Evolutionary conservation across 1,284 basidiomycete genomes (phyloP), one percentile per base, ranked within the genome.

Genomic region (Ganoderma leucocontextum): DNA sequence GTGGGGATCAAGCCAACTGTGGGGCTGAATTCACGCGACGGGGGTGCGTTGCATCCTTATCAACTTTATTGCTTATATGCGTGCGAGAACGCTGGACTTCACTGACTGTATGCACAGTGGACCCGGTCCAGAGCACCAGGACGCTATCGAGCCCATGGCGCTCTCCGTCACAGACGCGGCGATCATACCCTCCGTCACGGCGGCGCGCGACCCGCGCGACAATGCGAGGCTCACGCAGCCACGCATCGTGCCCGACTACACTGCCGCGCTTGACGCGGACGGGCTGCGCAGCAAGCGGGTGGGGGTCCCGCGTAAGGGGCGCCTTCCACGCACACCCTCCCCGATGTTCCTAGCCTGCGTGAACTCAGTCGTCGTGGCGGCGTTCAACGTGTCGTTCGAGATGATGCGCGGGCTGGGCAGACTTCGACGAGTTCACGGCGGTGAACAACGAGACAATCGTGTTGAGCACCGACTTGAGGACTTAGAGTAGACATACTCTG

Each of bases 1-100:
- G 74, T 70, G 1, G 89, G 89, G 0, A 86, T 90, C 60, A 90
- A 89, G 72, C 86, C 89, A 0, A 89, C 87, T 0, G 85, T 90
- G 2, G 89, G 89, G 0, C 77, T 90, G 35, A 89, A 87, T 1
- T 89, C 88, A 19, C 82, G 89, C 36, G 85, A 86, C 9, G 89
- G 89, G 77, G 88, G 89, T 86, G 63, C 57, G 52, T 57, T 2
- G 10, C n/a, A n/a, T n/a, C n/a, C n/a, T n/a, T n/a, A n/a, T n/a
- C n/a, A n/a, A n/a, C n/a, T n/a, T n/a, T n/a, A n/a, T n/a, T 39
- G n/a, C 2, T 29, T 39, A 10, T 22, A 5, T 25, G 17, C 6
- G 19, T 44, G 10, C 13, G 12, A 17, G 22, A 4, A n/a, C 53
- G 49, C 33, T 57, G 25, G 44, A 29, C 33, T 17, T 41, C n/a